Evolutionary conservation across 179 eudicot species (phyloP).

Genomic region (Beta macrorhiza): DNA sequence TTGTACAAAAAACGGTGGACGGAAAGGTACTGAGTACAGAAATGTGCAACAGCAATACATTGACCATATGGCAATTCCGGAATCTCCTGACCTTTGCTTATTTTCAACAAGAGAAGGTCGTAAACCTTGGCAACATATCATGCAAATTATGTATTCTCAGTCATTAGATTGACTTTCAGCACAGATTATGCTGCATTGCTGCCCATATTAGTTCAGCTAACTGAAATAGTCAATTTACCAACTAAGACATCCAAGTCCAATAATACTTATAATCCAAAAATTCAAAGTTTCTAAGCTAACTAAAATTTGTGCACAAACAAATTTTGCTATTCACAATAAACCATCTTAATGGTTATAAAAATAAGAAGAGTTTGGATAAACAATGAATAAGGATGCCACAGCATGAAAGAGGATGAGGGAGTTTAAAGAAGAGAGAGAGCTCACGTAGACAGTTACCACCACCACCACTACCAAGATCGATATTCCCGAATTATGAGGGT

Average conservation of each 20-base stretch:
- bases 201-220: no score
- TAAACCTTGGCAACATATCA: no score
- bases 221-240: no score
- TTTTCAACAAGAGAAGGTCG: no score
- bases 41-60: no score
- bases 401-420: background rate
- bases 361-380: background rate
- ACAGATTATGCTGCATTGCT: no score
- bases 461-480: constrained; percentile 63
- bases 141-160: no score
- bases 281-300: background rate
- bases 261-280: background rate
- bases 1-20: background rate
- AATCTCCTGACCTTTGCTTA: no score
- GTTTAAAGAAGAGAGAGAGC: constrained; percentile 27
- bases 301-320: background rate
- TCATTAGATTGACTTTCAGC: no score
- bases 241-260: background rate
- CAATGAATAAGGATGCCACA: background rate
- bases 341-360: background rate
- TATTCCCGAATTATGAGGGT: constrained; percentile 55
- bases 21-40: no score
- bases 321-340: background rate
- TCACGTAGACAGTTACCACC: constrained; percentile 61
- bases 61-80: no score